phyloP scores from a whole-genome alignment of 2,329 filamentous ascomycete species.

The Thermothelomyces thermophilus region DNA sequence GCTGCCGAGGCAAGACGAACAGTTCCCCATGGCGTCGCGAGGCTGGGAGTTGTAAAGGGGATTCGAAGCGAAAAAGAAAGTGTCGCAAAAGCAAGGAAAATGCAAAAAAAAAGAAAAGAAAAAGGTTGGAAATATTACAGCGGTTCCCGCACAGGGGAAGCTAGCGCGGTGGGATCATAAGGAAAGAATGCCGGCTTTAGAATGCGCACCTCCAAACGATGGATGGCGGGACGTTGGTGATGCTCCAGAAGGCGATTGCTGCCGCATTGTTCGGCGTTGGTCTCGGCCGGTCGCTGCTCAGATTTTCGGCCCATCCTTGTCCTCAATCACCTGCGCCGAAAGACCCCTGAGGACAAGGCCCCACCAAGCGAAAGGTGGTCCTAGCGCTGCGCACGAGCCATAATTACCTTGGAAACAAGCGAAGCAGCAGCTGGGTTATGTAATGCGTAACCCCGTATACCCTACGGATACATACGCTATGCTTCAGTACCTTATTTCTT shows the following conservation, averaged over 20 bases:
- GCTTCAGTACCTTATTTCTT: no score
- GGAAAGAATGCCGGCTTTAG: constrained; percentile 16
- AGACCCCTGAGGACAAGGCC: neutral
- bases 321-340: neutral
- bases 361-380: constrained; percentile 4
- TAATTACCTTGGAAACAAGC: no score
- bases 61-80: neutral
- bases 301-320: constrained; percentile 4
- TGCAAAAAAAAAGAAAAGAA: constrained; percentile 1
- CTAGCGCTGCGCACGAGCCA: neutral
- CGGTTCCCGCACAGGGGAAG: constrained; percentile 16
- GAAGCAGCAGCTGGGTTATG: no score
- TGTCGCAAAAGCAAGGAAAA: neutral
- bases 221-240: neutral
- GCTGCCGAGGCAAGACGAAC: constrained; percentile 53
- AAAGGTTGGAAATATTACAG: neutral
- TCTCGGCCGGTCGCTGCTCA: neutral
- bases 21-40: constrained; percentile 48
- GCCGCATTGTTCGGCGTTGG: neutral
- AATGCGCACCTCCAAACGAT: neutral
- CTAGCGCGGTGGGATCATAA: constrained; percentile 25
- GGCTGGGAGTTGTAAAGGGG: neutral
- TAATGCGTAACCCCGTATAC: no score
- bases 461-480: no score
- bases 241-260: neutral